Conservation (phyloP, 2,329 filamentous ascomycete genomes). For the Beauveria brongniartii region DNA sequence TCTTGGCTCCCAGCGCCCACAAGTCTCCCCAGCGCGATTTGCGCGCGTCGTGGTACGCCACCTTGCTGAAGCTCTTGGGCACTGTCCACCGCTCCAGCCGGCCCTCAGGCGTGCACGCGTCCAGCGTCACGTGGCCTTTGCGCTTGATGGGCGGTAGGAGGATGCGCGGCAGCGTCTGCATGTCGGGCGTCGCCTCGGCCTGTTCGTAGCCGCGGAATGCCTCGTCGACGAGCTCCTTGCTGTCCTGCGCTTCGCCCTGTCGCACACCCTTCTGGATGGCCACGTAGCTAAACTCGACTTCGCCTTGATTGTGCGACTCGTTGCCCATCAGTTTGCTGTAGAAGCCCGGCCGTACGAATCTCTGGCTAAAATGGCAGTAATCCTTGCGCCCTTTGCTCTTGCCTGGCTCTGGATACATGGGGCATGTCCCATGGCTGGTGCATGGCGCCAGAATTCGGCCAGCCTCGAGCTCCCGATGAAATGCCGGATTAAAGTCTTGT, state of each 20-base stretch:
- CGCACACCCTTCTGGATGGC: conserved; percentile 68
- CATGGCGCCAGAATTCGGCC: conserved; percentile 67
- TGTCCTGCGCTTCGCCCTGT: conserved; percentile 31
- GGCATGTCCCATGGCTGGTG: conserved; percentile 81
- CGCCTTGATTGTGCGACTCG: conserved; percentile 69
- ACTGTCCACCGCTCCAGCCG: conserved; percentile 91
- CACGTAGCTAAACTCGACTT: conserved; percentile 84
- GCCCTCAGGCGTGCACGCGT: conserved; percentile 81
- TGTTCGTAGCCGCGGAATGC: conserved; percentile 69
- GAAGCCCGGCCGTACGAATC: conserved; percentile 77
- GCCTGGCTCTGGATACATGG: conserved; percentile 74
- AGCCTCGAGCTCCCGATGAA: conserved; percentile 40
- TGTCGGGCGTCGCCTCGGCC: conserved; percentile 34
- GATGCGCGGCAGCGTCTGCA: conserved; percentile 68
- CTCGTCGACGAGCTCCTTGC: conserved; percentile 47
- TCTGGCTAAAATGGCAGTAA: conserved; percentile 84
- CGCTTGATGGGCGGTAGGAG: conserved; percentile 80
- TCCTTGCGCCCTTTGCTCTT: conserved; percentile 70
- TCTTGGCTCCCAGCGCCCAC: conserved; percentile 93
- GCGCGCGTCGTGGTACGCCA: conserved; percentile 85
- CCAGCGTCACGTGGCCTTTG: conserved; percentile 78
- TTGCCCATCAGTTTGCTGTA: conserved; percentile 66
- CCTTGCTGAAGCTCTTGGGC: conserved; percentile 68
- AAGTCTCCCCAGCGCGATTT: conserved; percentile 89
- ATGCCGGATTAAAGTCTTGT: conserved; percentile 33